Base-by-base conservation (phyloP, 2,329 filamentous ascomycete genomes). In the Pseudocercospora ulei region DNA sequence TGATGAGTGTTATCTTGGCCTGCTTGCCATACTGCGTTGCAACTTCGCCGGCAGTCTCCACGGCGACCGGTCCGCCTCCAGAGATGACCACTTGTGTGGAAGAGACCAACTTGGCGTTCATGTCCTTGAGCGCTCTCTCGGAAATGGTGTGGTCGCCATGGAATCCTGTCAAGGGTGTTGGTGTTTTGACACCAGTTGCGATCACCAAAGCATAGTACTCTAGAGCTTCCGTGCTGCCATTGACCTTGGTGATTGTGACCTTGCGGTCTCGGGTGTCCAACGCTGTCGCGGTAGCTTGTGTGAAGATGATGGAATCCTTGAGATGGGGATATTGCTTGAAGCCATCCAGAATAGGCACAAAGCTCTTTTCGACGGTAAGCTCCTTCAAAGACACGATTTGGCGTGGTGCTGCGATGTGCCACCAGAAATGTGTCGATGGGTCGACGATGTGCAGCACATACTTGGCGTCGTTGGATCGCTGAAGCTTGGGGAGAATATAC, bases 401-500 rank as follows among this genome's bases (percentile, higher is more conserved):
- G 20, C 75, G 66, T 0, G 74, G 73, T 2, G 71, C 66, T 1
- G 67, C 71, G 12, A 63, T 58, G 37, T 65, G 61, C 61, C 65
- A 75, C 61, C 64, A 76, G 60, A 70, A 73, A 25, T 66, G 60
- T 3, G 63, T 60, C 8, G 68, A 68, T 3, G 72, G 70, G 39
- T 70, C 68, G 49, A 79, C 63, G 11, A 76, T 59, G 37, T 68
- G 67, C 27, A 78, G 58, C 40, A 71, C 71, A 53, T 73, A 70
- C 7, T 62, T 61, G 39, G 41, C 43, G 19, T 52, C 43, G 16
- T 53, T 44, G 9, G 40, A 36, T 13, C 44, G 27, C 23, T 53
- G 36, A 35, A 67, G 54, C 18, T 57, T 46, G 0, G 71, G 68
- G 6, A 74, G 30, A 14, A 62, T 61, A 57, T 76, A 70, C 43